A percentile compares a stretch with the other conserved stretches of the same genome.
Evolutionary conservation across 2,329 filamentous ascomycete species (phyloP).

Genomic region (Eurotiales sp.): DNA sequence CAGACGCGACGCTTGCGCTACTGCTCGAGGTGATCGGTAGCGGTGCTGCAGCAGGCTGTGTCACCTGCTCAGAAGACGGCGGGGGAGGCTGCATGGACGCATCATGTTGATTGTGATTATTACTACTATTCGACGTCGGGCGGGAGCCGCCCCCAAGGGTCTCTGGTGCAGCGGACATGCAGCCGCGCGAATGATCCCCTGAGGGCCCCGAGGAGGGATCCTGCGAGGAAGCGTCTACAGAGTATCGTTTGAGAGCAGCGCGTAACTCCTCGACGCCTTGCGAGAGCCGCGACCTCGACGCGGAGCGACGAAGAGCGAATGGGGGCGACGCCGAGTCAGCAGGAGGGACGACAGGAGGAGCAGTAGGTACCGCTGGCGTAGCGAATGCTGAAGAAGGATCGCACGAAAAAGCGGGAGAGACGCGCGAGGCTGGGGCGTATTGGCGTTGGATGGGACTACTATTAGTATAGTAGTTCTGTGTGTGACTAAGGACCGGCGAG

Average conservation of each 20-base stretch:
- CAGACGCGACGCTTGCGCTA: not conserved
- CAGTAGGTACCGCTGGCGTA: no score
- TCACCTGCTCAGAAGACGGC: not conserved
- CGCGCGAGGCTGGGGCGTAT: slow-evolving; percentile 2
- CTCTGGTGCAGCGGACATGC: slow-evolving; percentile 32
- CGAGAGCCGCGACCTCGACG: slow-evolving; percentile 24
- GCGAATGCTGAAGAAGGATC: not conserved
- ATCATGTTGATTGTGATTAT: no score
- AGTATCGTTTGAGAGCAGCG: slow-evolving; percentile 35
- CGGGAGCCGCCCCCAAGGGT: slow-evolving; percentile 30
- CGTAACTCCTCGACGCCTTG: slow-evolving; percentile 37
- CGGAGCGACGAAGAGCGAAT: not conserved
- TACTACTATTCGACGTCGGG: slow-evolving; percentile 11
- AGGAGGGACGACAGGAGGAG: not conserved
- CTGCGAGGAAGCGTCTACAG: slow-evolving; percentile 31
- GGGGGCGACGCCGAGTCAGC: not conserved
- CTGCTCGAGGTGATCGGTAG: not conserved
- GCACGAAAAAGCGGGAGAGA: not conserved
- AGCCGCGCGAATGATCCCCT: slow-evolving; percentile 32
- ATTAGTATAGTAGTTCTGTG: no score
- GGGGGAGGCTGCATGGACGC: not conserved
- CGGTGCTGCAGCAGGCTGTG: slow-evolving; percentile 2
- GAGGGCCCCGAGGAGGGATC: slow-evolving; percentile 16
- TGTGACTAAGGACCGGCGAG: slow-evolving; percentile 8
- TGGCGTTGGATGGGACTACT: slow-evolving; percentile 10